Percentiles rank a stretch among this genome's conserved stretches.
Evolutionary conservation across 495 filamentous ascomycete species (phyloP).

Genomic region (Mytilinidion resinicola): DNA sequence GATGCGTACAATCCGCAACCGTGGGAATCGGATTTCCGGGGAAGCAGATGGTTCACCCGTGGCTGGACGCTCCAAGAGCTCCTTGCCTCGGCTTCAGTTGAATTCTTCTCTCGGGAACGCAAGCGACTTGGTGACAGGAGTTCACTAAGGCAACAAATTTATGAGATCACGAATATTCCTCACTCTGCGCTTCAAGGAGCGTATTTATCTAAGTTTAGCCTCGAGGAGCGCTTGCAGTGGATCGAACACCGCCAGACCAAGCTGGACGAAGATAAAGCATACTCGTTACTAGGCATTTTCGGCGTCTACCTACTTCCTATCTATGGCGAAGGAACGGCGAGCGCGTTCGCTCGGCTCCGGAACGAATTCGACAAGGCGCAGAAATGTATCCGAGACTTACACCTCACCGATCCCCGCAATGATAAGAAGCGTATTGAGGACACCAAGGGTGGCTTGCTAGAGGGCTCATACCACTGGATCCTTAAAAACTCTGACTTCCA

Average conservation of each 20-base stretch:
- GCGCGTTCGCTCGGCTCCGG: constrained; percentile 8
- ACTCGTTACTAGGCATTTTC: constrained; percentile 25
- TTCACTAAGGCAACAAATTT: not conserved
- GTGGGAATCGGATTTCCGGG: constrained; percentile 5
- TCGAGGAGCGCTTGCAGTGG: constrained; percentile 17
- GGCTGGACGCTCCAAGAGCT: constrained; percentile 27
- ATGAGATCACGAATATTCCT: constrained; percentile 8
- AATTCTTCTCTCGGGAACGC: constrained; percentile 17
- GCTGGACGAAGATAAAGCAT: constrained; percentile 17
- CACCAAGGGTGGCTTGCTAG: not conserved
- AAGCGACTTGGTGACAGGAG: constrained; percentile 7
- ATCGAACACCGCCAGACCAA: constrained; percentile 5
- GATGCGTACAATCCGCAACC: too few species aligned
- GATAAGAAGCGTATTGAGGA: too few species aligned
- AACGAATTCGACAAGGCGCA: constrained; percentile 2
- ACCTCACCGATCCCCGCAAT: not conserved
- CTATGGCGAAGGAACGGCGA: constrained; percentile 17
- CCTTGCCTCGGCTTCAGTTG: constrained; percentile 12
- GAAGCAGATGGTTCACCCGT: constrained; percentile 11
- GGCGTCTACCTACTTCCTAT: constrained; percentile 7
- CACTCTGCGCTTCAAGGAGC: not conserved
- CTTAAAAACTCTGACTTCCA: not conserved
- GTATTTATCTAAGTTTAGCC: constrained; percentile 8
- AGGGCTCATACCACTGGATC: not conserved
- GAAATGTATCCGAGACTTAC: not conserved